phyloP scores from a whole-genome alignment of 352 stramenopile species.

The Phytophthora pisi region DNA sequence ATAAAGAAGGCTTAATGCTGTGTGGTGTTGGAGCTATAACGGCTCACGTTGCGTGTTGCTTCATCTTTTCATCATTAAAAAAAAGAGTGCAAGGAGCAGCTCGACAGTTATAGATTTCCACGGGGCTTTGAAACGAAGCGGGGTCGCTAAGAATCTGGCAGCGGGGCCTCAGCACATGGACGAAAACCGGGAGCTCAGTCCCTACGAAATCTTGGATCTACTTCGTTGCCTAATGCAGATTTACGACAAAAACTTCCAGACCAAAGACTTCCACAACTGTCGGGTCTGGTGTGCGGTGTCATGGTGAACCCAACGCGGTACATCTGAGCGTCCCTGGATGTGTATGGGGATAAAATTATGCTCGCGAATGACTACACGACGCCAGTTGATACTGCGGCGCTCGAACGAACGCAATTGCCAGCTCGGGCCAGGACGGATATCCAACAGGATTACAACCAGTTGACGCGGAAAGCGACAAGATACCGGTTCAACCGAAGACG shows the following conservation, averaged over 20 bases:
- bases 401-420: not conserved
- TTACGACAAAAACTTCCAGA: not conserved
- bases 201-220: not conserved
- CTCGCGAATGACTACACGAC: not conserved
- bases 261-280: not conserved
- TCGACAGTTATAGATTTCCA: not conserved
- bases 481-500: not conserved
- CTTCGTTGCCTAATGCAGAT: not conserved
- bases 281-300: not conserved
- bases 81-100: not conserved
- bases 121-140: not conserved
- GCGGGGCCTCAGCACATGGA: not conserved
- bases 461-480: not conserved
- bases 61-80: not conserved
- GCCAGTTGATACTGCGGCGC: not conserved
- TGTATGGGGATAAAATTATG: not conserved
- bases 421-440: not conserved
- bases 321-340: not conserved
- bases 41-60: not conserved
- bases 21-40: no score
- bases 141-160: not conserved
- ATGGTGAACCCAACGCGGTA: not conserved
- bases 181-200: not conserved
- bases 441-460: not conserved
- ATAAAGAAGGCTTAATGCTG: no score